A percentile compares a stretch with the other conserved stretches of the same genome.
phyloP scores from a whole-genome alignment of 1,284 basidiomycete genomes.

The Rhodotorula sp. region DNA sequence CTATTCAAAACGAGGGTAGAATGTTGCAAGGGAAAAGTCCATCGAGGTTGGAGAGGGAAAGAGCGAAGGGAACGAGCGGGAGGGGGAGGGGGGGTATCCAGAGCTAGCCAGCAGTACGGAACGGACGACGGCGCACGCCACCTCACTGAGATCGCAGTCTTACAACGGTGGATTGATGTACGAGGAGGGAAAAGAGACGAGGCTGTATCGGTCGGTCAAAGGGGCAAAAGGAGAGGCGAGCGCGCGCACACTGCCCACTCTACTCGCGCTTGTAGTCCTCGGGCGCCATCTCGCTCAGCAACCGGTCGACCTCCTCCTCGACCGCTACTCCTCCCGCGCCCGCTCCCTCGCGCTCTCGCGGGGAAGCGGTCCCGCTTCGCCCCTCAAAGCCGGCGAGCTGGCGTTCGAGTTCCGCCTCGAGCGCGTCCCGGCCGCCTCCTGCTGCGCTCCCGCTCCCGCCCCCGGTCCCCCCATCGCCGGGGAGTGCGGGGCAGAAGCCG shows the following conservation, averaged over 20 bases:
- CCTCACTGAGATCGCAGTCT: neutral
- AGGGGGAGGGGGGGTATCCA: neutral
- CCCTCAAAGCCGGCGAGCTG: neutral
- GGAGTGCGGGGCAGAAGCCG: constrained; percentile 10
- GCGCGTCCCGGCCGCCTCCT: neutral
- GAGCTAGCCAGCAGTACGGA: neutral
- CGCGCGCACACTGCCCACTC: neutral
- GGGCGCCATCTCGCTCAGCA: constrained; percentile 37
- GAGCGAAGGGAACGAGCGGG: neutral
- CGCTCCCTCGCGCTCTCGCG: neutral
- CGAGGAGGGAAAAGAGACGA: neutral
- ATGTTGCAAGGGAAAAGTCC: too few relatives aligned
- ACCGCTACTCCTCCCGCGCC: constrained; percentile 12
- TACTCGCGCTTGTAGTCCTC: neutral
- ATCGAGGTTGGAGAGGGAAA: neutral
- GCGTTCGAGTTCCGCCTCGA: constrained; percentile 7
- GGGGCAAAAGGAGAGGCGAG: neutral
- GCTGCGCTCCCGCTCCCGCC: neutral
- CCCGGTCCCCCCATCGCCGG: neutral
- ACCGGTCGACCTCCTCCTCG: constrained; percentile 38
- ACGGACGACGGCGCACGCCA: neutral
- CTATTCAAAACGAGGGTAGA: neutral
- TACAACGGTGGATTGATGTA: neutral
- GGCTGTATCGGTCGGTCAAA: neutral
- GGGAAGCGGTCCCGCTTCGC: neutral